Base-by-base conservation (phyloP, 148 eudicot genomes). In the Amaranthus palmeri region DNA sequence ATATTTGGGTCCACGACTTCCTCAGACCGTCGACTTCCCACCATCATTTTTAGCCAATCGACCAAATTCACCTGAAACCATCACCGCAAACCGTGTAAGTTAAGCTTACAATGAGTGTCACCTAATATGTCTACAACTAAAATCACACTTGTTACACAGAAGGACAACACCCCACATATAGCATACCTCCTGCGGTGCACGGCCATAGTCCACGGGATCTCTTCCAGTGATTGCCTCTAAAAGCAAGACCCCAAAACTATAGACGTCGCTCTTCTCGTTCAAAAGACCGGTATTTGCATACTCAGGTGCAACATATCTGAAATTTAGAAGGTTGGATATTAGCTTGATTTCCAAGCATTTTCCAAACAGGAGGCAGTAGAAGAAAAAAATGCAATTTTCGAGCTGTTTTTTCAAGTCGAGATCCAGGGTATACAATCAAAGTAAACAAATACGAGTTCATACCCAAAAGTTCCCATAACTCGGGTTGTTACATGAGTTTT, bases 401-500 rank as follows among this genome's bases (percentile, higher is more conserved):
- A 7, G 54, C 11, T 44, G 42, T 70, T 66, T 5, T 64, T 50
- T 44, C 13, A 56, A 57, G 44, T 12, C 47, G 67, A 42, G 15
- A 49, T 14, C 68, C 13, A 57, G 41, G 5, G 45, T 6, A 14
- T n/a, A 65, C 8, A 49, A 3, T 25, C 46, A 43, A 66, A 47
- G 4, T 44, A 42, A 59, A 63, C 40, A 52, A 77, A 17, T 14
- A 56, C 63, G 55, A 45, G 42, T 57, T 53, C 78, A 44, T 79
- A 89, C 93, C 93, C 93, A 73, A 89, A 89, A 61, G 90, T 89
- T 80, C 93, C 93, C 93, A 86, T 86, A 42, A 89, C 93, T 67
- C 93, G 82, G 68, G 93, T 89, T 10, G 93, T 86, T 74, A 89
- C 86, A 63, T 89, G 88, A 78, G 90, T 86, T 81, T 87, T 85